Evolutionary conservation across 768 basidiomycete species (phyloP).

Genomic region (Russula emetica): DNA sequence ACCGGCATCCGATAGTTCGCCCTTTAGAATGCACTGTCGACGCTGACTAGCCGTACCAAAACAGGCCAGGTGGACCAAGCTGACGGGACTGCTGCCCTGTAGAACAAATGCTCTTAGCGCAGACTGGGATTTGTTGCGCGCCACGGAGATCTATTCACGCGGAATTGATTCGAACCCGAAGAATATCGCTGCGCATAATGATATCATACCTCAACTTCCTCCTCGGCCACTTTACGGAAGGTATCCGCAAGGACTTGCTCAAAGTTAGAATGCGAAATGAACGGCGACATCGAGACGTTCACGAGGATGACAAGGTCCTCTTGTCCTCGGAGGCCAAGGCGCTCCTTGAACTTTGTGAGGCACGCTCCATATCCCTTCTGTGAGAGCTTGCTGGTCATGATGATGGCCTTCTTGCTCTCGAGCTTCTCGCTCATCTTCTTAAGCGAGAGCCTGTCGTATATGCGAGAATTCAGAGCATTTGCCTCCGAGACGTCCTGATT

Average conservation of each 20-base stretch:
- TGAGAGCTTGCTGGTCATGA: constrained; percentile 35
- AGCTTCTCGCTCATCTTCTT: constrained; percentile 31
- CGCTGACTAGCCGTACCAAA: constrained; percentile 40
- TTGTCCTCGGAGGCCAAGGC: constrained; percentile 35
- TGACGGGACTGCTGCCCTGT: constrained; percentile 36
- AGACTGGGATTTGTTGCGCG: constrained; percentile 36
- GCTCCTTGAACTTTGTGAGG: constrained; percentile 37
- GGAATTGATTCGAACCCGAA: not conserved
- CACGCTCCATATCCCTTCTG: constrained; percentile 37
- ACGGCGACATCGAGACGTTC: constrained; percentile 44
- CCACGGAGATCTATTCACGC: constrained; percentile 23
- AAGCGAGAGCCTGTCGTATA: constrained; percentile 40
- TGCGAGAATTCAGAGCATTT: constrained; percentile 39
- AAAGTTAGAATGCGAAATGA: constrained; percentile 31
- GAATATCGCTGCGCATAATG: not conserved
- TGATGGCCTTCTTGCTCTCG: constrained; percentile 29
- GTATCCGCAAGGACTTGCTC: constrained; percentile 33
- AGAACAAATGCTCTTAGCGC: constrained; percentile 38
- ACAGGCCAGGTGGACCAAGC: constrained; percentile 36
- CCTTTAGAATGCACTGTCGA: constrained; percentile 39
- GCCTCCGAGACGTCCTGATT: constrained; percentile 42
- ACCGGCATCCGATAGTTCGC: constrained; percentile 29
- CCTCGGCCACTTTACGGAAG: constrained; percentile 36
- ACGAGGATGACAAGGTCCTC: constrained; percentile 38
- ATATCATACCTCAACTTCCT: constrained; percentile 36